Base-by-base conservation (phyloP, 2,329 filamentous ascomycete genomes). In the Alternaria gansuensis region DNA sequence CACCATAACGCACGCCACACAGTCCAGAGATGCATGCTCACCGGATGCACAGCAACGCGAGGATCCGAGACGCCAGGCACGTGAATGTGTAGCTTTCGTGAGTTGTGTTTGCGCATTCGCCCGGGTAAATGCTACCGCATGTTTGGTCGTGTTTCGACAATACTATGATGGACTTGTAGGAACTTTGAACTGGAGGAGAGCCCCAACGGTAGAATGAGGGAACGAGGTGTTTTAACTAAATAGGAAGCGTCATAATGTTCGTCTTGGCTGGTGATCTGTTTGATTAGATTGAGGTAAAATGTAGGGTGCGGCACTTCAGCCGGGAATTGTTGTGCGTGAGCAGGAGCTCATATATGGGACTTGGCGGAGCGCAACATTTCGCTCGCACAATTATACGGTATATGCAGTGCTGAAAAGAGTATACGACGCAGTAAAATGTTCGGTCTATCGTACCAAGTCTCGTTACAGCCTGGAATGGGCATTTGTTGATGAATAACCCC, bases 171-270 rank as follows among this genome's bases (percentile, higher is more conserved):
- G 29, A 26, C 3, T 9, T 6, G 31, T 34, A n/a, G 14, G 23
- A 5, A 17, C 11, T 14, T 11, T 7, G n/a, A 11, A 28, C 0
- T 5, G 0, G 0, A 9, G 21, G 28, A 45, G 26, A 10, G 23
- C 17, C 17, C 4, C 17, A 6, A 23, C 17, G 37, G 5, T 23
- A 23, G 9, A 23, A 39, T 11, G 37, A 39, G 17, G 37, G 37
- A 9, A 39, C 9, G 17, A n/a, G 4, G 9, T 5, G 9, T 39
- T 23, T 0, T 9, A 23, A 1, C 0, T 9, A 23, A 1, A 23
- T 17, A 50, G 33, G 13, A 1, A 37, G 31, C 6, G 2, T 14
- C 33, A 17, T 17, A 5, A 24, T 26, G 9, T 14, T 23, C 11
- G 29, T 24, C 7, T 31, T 46, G 17, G 10, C 26, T 2, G 23